Percentiles rank a stretch among this genome's conserved stretches.
Evolutionary conservation across 257 asterid genomes (phyloP).

Genomic region (Striga asiatica): DNA sequence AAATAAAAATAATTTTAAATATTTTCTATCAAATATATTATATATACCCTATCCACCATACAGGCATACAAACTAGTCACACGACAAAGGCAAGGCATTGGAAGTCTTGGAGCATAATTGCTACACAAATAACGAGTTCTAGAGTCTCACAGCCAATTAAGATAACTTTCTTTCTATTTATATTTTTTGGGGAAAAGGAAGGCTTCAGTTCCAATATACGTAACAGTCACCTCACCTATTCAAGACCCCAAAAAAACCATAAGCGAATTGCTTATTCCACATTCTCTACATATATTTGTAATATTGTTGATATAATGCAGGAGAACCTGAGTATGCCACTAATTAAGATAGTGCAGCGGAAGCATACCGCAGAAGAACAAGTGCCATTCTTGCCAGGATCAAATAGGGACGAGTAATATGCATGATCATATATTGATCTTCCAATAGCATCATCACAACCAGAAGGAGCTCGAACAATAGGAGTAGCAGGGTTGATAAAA

Average conservation of each 20-base stretch:
- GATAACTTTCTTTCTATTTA: not conserved
- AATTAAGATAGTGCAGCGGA: slow-evolving; percentile 16
- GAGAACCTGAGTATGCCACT: not conserved
- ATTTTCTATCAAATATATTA: too few relatives aligned
- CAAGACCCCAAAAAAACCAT: not conserved
- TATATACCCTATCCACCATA: too few relatives aligned
- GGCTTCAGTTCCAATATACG: not conserved
- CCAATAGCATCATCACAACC: slow-evolving; percentile 60
- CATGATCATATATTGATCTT: slow-evolving; percentile 73
- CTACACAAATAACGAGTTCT: too few relatives aligned
- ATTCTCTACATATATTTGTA: not conserved
- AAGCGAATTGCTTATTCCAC: not conserved
- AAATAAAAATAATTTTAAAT: too few relatives aligned
- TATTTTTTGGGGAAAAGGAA: not conserved
- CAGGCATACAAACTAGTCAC: too few relatives aligned
- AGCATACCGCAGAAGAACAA: slow-evolving; percentile 39
- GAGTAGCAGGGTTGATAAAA: slow-evolving; percentile 78
- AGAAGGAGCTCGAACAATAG: slow-evolving; percentile 47
- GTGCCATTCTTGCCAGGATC: slow-evolving; percentile 54
- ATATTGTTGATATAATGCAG: not conserved
- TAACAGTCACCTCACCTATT: not conserved
- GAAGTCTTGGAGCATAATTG: too few relatives aligned
- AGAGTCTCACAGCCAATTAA: not conserved
- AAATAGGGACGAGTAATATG: slow-evolving; percentile 69
- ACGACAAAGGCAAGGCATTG: not conserved